Conservation (phyloP, 2,329 filamentous ascomycete species). For the Sporothrix schenckii region DNA sequence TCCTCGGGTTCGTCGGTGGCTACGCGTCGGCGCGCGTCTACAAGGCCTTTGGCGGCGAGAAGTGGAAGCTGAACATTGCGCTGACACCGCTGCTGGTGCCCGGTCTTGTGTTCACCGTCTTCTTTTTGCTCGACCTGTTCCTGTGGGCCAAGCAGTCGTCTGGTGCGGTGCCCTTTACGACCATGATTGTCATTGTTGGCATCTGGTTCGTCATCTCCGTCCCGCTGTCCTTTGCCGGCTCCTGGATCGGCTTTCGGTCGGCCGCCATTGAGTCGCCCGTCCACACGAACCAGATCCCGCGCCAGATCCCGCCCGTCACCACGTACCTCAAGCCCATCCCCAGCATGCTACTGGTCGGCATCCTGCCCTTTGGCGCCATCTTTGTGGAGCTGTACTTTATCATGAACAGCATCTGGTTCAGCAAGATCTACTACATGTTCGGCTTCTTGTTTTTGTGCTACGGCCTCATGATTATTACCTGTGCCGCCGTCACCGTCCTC, state of each 20-base stretch:
- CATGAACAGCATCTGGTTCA: conserved; percentile 99
- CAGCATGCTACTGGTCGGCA: conserved; percentile 87
- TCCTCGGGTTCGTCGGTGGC: conserved; percentile 89
- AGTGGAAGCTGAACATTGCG: conserved; percentile 92
- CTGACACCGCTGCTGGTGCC: conserved; percentile 86
- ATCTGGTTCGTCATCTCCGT: conserved; percentile 99
- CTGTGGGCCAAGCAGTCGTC: conserved; percentile 92
- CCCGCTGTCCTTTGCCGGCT: conserved; percentile 84
- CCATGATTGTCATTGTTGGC: conserved; percentile 88
- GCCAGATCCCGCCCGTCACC: conserved; percentile 80
- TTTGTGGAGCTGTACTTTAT: conserved; percentile 99
- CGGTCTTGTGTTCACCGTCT: conserved; percentile 79
- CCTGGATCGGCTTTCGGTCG: conserved; percentile 89
- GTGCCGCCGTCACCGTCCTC: conserved; percentile 85
- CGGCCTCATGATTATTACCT: conserved; percentile 94
- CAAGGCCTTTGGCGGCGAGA: conserved; percentile 88
- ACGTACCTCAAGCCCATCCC: conserved; percentile 86
- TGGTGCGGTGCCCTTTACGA: conserved; percentile 92
- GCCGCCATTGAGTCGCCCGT: conserved; percentile 74
- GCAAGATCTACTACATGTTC: conserved; percentile 99
- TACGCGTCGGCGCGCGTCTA: conserved; percentile 90
- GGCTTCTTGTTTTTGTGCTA: conserved; percentile 98
- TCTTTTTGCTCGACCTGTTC: conserved; percentile 95
- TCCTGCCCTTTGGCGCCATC: conserved; percentile 93
- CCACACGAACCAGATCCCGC: conserved; percentile 95